Conservation (phyloP, 2,329 filamentous ascomycete species). For the Decorospora gaudefroyi region DNA sequence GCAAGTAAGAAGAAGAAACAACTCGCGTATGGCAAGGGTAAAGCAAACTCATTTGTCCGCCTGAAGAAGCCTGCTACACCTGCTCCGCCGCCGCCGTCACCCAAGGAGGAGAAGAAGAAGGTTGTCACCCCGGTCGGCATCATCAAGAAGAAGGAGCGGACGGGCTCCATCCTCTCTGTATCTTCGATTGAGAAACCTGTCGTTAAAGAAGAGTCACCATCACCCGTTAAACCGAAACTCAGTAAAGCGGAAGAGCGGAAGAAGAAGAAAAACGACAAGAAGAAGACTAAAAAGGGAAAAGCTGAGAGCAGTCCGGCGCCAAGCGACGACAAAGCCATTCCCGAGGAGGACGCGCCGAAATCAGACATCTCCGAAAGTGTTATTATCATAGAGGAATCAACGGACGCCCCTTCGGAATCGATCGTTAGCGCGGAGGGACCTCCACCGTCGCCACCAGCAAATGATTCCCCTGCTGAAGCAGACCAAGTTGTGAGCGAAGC, state of each 20-base stretch:
- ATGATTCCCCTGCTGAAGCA: conserved; percentile 3
- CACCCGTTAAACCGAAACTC: conserved; percentile 29
- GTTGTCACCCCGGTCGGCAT: conserved; percentile 18
- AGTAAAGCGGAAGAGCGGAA: conserved; percentile 36
- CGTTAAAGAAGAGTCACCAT: conserved; percentile 15
- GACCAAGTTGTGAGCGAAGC: conserved; percentile 2
- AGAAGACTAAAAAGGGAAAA: conserved; percentile 29
- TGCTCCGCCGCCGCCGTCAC: conserved; percentile 22
- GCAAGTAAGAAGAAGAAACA: conserved; percentile 39
- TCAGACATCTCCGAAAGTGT: conserved; percentile 21
- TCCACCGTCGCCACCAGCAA: conserved; percentile 8
- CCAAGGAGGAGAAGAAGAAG: conserved; percentile 42
- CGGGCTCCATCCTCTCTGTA: conserved; percentile 24
- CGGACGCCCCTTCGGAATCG: conserved; percentile 6
- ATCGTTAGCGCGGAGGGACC: conserved; percentile 3
- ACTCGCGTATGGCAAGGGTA: conserved; percentile 32
- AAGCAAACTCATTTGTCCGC: conserved; percentile 41
- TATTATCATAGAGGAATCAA: conserved; percentile 15
- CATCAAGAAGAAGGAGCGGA: conserved; percentile 32
- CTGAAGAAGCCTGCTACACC: conserved; percentile 32
- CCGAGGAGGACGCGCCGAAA: conserved; percentile 3
- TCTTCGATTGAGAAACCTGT: conserved; percentile 21
- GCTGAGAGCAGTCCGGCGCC: conserved; percentile 14
- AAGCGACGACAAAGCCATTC: conserved; percentile 7
- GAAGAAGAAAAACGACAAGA: conserved; percentile 34